phyloP scores from a whole-genome alignment of 441 rosid genomes.

The Pelargonium myrrhifolium region DNA sequence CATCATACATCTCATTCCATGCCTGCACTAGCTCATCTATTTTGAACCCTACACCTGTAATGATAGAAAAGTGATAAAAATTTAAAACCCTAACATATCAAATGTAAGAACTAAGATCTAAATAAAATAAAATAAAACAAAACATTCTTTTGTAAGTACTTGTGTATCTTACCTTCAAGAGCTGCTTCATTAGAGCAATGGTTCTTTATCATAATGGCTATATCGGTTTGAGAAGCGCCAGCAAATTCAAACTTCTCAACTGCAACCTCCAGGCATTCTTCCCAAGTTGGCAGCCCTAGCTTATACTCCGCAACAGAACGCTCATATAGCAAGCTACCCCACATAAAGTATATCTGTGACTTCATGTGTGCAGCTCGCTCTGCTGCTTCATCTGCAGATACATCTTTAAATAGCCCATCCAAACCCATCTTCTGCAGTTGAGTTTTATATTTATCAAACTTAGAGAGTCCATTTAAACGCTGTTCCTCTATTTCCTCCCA shows the following conservation, averaged over 20 bases:
- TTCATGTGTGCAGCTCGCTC: conserved; percentile 77
- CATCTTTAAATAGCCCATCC: conserved; percentile 49
- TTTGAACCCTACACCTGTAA: conserved; percentile 16
- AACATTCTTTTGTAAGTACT: background rate
- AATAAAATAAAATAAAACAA: background rate
- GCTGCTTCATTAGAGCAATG: conserved; percentile 77
- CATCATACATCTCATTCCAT: conserved; percentile 51
- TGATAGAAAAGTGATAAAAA: background rate
- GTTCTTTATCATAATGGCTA: conserved; percentile 89
- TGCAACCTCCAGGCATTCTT: conserved; percentile 89
- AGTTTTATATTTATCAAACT: conserved; percentile 42
- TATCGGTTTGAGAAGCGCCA: conserved; percentile 85
- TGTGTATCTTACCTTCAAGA: conserved; percentile 52
- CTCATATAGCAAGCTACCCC: conserved; percentile 92
- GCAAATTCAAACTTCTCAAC: conserved; percentile 93
- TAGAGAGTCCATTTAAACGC: conserved; percentile 60
- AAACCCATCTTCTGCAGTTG: conserved; percentile 59
- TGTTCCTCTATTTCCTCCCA: conserved; percentile 88
- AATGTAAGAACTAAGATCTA: conserved; percentile 36
- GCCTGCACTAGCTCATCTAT: conserved; percentile 49
- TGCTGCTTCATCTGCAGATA: conserved; percentile 52
- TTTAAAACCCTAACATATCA: background rate
- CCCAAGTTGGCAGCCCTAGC: conserved; percentile 82
- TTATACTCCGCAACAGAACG: conserved; percentile 81
- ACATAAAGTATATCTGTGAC: conserved; percentile 77